Base-by-base conservation (phyloP, 441 rosid species). In the Syzygium syzygioides region DNA sequence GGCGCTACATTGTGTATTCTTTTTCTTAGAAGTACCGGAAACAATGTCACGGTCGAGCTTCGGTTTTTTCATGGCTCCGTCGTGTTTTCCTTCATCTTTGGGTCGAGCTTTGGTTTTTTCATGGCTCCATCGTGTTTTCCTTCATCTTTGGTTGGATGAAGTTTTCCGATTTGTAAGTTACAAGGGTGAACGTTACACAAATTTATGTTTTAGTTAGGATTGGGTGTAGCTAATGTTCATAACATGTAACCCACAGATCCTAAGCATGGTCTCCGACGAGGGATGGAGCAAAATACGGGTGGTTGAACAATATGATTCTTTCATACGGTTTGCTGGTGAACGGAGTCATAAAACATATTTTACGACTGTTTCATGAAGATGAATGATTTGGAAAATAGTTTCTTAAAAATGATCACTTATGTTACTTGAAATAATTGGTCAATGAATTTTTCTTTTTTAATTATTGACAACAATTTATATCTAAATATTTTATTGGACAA, bases 191-290 rank as follows among this genome's bases (percentile, higher is more conserved):
- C 45, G 17, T 37, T 23, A 71, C 15, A 1, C 2, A 0, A 1
- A 34, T 34, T 11, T 71, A 19, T 10, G 5, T 34, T 71, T 19
- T 23, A 34, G 28, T 19, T 71, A 37, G 25, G 41, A 19, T 71
- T 71, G 79, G 7, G 50, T 26, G 7, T 26, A 12, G 64, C 3
- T 26, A 3, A 12, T 71, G 28, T 34, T 41, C 50, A 19, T 71
- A 34, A 34, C 2, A 3, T 37, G 26, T 10, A 5, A 13, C 28
- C 1, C 26, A 12, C 1, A 23, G 0, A 71, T 34, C 4, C 0
- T 1, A 34, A 32, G 25, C 34, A 66, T 15, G 20, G 11, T 4
- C 3, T 32, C 2, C 3, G 3, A 10, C 23, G 4, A 34, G 79
- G 26, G 37, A 19, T 68, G 26, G 11, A 10, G 48, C 26, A 59